phyloP scores from a whole-genome alignment of 192 early-diverging fungal genomes.

The Globomyces pollinis-pini region DNA sequence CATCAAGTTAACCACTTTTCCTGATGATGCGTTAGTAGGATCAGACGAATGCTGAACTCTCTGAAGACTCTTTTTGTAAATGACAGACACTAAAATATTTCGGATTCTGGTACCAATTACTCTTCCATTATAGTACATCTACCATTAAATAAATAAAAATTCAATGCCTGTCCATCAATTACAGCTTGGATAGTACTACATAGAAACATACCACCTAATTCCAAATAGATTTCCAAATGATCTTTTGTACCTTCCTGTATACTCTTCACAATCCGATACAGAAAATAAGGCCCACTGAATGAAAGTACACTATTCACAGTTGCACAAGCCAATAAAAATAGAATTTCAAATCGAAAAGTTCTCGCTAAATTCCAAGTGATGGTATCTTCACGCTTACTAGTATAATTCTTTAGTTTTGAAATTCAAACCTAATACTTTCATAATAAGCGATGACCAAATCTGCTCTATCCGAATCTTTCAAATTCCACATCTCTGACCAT shows the following conservation, averaged over 20 bases:
- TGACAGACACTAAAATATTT: conserved; percentile 17
- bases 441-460: too few species aligned
- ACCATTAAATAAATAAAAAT: neutral
- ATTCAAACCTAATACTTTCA: too few species aligned
- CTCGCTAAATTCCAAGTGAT: too few species aligned
- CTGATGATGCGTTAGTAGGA: conserved; percentile 19
- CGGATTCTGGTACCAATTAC: conserved; percentile 1
- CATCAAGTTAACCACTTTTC: conserved; percentile 44
- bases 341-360: too few species aligned
- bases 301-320: conserved; percentile 1
- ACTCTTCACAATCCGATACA: conserved; percentile 31
- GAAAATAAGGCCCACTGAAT: conserved; percentile 32
- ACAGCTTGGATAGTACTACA: conserved; percentile 14
- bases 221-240: conserved; percentile 17
- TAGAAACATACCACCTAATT: conserved; percentile 25
- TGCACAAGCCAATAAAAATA: conserved; percentile 1
- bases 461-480: too few species aligned
- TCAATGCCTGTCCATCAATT: conserved; percentile 26
- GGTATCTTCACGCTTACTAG: too few species aligned
- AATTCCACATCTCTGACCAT: too few species aligned
- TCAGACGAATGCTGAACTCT: conserved; percentile 15
- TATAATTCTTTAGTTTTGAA: too few species aligned
- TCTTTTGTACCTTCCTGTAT: conserved; percentile 8
- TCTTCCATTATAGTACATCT: conserved; percentile 32
- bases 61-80: conserved; percentile 31